phyloP scores from a whole-genome alignment of 1,284 basidiomycete species.

The Malassezia sp. region DNA sequence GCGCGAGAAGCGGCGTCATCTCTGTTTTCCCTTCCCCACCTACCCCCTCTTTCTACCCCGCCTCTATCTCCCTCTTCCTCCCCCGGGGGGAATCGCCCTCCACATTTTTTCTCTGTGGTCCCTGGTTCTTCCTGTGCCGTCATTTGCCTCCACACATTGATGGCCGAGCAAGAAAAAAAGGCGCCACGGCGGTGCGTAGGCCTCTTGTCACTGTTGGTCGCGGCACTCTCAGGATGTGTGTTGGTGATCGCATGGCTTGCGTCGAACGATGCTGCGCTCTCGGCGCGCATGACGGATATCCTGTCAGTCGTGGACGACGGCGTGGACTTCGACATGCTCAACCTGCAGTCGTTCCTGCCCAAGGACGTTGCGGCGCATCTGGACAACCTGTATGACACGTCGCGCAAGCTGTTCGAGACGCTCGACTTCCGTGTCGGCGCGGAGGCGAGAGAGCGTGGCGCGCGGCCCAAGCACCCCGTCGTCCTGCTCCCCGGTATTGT shows the following conservation, averaged over 20 bases:
- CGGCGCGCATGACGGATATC: constrained; percentile 23
- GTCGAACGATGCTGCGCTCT: constrained; percentile 12
- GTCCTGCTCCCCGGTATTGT: constrained; percentile 43
- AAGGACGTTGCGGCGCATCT: constrained; percentile 36
- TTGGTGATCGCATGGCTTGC: background rate
- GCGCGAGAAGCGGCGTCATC: too few relatives aligned
- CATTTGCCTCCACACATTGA: too few relatives aligned
- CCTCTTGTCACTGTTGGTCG: too few relatives aligned
- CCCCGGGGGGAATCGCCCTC: too few relatives aligned
- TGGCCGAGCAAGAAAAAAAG: background rate
- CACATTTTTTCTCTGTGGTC: background rate
- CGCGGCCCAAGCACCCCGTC: constrained; percentile 38
- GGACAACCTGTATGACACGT: constrained; percentile 30
- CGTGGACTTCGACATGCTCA: constrained; percentile 26
- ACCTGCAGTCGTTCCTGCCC: constrained; percentile 32
- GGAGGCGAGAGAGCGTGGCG: constrained; percentile 22
- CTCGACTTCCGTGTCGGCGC: constrained; percentile 37
- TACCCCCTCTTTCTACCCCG: too few relatives aligned
- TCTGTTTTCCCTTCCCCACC: too few relatives aligned
- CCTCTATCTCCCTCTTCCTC: too few relatives aligned
- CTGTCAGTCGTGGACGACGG: constrained; percentile 32
- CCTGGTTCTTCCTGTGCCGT: background rate
- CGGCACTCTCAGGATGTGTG: background rate
- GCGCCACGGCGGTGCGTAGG: too few relatives aligned
- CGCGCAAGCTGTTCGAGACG: constrained; percentile 38